These are phyloP conservation scores for Hyphodiscus hymeniophilus DNA, from an alignment of 495 filamentous ascomycete species.

Conservation along the genomic window DNA sequence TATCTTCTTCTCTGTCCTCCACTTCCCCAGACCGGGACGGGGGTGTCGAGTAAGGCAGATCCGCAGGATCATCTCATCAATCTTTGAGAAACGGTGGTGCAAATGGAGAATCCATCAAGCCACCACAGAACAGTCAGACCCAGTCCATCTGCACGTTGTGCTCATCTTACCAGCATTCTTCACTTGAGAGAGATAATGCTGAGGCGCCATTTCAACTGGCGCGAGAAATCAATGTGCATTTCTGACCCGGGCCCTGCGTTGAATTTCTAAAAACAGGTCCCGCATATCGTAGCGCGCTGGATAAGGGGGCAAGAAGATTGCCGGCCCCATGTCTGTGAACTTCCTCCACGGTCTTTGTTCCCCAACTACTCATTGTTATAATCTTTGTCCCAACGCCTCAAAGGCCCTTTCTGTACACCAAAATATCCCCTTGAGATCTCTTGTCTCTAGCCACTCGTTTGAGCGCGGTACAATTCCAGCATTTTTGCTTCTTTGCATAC, in stretches of 20 bases:
- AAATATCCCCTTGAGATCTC: conserved; percentile 6
- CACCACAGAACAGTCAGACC: conserved; percentile 2
- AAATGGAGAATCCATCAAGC: conserved; percentile 1
- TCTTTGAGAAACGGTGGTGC: conserved; percentile 3
- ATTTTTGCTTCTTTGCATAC: conserved; percentile 10
- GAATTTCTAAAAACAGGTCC: too few species aligned
- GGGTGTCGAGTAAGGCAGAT: background rate
- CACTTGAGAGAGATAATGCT: background rate
- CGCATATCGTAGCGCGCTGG: conserved; percentile 13
- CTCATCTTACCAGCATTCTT: conserved; percentile 20
- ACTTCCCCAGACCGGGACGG: background rate
- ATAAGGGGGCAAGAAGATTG: conserved; percentile 8
- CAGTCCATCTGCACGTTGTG: background rate
- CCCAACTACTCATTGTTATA: conserved; percentile 7
- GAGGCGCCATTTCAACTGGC: conserved; percentile 11
- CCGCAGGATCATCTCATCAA: background rate
- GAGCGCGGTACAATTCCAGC: conserved; percentile 8
- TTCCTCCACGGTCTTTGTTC: background rate
- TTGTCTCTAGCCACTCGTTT: conserved; percentile 24
- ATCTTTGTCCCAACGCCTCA: conserved; percentile 9
- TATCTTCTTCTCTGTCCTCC: background rate
- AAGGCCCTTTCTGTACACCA: conserved; percentile 18
- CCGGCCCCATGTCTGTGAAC: background rate
- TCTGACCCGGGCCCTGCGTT: conserved; percentile 18
- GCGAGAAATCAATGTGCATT: conserved; percentile 11